Evolutionary conservation across 352 stramenopile species (phyloP), one percentile per base, ranked within the genome.

Genomic region (Globisporangium carolinianum): DNA sequence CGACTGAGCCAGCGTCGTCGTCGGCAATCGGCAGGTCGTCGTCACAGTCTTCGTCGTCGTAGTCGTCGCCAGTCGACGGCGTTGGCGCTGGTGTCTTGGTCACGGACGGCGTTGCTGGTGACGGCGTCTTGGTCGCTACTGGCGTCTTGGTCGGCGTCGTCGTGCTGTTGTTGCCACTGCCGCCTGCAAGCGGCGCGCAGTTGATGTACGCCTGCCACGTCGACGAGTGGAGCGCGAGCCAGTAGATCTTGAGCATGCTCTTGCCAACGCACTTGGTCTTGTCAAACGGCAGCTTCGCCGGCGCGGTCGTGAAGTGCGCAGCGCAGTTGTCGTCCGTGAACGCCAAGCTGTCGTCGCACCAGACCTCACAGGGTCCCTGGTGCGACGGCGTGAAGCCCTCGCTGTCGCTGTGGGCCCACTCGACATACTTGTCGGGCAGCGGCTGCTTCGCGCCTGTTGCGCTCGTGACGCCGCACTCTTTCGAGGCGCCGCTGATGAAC

Each of bases 301-400:
- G 63, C 18, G 66, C 67, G 8, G 14, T 53, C 0, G 68, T 58
- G 54, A 71, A 76, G 65, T 80, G 66, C 2, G 68, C 55, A 9
- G 69, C 63, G 36, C 72, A 85, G 71, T 85, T 76, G 45, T 75
- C 71, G 58, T 82, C 62, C 18, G 72, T 61, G 56, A 77, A 86
- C 32, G 71, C 71, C 7, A 73, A 43, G 4, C 63, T 61, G 58
- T 83, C 58, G 47, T 83, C 75, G 53, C 73, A 86, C 71, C 73
- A 83, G 46, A 83, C 55, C 36, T 86, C 75, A 35, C 75, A 81
- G 6, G 73, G 75, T 17, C 73, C 75, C 18, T 75, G 32, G 61
- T 79, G 68, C 0, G 65, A 79, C 0, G 61, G 45, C 14, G 70
- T 76, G 51, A 75, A 69, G 18, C 58, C 58, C 24, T 63, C 58